These are phyloP conservation scores for Tulasnella sp. DNA, from an alignment of 768 basidiomycete genomes.

Conservation along the genomic window DNA sequence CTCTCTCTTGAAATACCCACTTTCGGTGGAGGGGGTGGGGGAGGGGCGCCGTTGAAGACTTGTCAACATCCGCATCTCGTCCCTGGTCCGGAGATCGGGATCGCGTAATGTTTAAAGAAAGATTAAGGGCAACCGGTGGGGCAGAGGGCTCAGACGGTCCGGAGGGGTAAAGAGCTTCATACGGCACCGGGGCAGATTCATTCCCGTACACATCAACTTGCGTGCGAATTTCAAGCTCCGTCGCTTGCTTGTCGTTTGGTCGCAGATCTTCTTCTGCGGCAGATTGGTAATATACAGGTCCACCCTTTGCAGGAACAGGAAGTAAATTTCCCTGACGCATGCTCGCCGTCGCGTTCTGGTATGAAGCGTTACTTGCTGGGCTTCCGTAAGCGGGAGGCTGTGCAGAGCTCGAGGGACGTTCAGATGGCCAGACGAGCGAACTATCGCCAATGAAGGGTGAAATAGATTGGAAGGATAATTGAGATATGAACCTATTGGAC, in stretches of 20 bases:
- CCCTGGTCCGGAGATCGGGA: not conserved
- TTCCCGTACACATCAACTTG: slow-evolving; percentile 2
- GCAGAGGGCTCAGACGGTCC: slow-evolving; percentile 27
- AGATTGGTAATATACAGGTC: slow-evolving; percentile 44
- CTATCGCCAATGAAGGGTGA: not conserved
- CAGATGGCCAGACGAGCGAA: not conserved
- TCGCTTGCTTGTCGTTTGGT: slow-evolving; percentile 63
- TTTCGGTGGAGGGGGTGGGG: too few species aligned
- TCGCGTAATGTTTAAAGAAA: slow-evolving; percentile 16
- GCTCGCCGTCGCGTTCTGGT: slow-evolving; percentile 25
- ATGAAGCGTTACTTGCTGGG: slow-evolving; percentile 33
- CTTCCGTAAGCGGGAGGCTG: slow-evolving; percentile 38
- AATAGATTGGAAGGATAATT: not conserved
- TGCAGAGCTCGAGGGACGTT: not conserved
- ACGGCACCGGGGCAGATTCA: slow-evolving; percentile 51
- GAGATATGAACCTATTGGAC: not conserved
- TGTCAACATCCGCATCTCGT: not conserved
- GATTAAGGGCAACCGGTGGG: slow-evolving; percentile 31
- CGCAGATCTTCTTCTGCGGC: slow-evolving; percentile 76
- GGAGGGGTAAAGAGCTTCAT: slow-evolving; percentile 57
- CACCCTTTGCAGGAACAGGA: not conserved
- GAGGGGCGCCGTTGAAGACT: too few species aligned
- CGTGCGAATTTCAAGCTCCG: slow-evolving; percentile 52
- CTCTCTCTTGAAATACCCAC: too few species aligned
- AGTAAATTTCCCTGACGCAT: not conserved